Evolutionary conservation across 2,329 filamentous ascomycete species (phyloP), one percentile per base, ranked within the genome.

Genomic region (Aspergillus fijiensis): DNA sequence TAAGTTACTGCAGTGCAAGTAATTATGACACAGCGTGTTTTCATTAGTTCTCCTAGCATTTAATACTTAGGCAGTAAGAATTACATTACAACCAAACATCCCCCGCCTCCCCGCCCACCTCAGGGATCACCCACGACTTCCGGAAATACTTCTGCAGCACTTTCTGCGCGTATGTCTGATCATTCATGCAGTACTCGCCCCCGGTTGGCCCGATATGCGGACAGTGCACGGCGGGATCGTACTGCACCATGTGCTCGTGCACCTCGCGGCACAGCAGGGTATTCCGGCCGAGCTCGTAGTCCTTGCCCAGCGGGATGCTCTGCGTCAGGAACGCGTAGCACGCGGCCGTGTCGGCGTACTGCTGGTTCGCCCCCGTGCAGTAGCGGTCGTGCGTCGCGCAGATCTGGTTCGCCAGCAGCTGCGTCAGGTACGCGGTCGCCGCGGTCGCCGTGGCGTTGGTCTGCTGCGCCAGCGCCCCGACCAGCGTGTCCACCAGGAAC

Each of bases 231-330:
- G 62, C 60, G 0, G 70, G 70, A n/a, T 67, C 62, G 51, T 67
- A 69, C 52, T 63, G 65, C 16, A 72, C 68, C 69, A 71, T 71
- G 54, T 69, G 68, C 58, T 70, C 67, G 57, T 72, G 68, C 21
- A 72, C 67, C 55, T 71, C 65, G 0, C 70, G 67, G 49, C 68
- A 72, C 5, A 72, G 63, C 45, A 72, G 48, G 1, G 70, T 71
- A 33, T 72, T 61, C 0, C 64, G 51, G 1, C 70, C 69, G 4
- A 72, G 52, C 53, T 72, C 69, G 35, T 66, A 65, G 1, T 60
- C 58, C 49, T 68, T 63, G 1, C 70, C 70, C 25, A 72, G 70
- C 2, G 66, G 65, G 1, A 63, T 55, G 9, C 62, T 51, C 19
- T 63, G 31, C 0, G 65, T 69, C 54, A 72, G 33, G 47, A 60